Percentiles rank a stretch among this genome's conserved stretches.
Evolutionary conservation across 1,139 yeast species (phyloP).

Genomic region (Debaryomyces coudertii): DNA sequence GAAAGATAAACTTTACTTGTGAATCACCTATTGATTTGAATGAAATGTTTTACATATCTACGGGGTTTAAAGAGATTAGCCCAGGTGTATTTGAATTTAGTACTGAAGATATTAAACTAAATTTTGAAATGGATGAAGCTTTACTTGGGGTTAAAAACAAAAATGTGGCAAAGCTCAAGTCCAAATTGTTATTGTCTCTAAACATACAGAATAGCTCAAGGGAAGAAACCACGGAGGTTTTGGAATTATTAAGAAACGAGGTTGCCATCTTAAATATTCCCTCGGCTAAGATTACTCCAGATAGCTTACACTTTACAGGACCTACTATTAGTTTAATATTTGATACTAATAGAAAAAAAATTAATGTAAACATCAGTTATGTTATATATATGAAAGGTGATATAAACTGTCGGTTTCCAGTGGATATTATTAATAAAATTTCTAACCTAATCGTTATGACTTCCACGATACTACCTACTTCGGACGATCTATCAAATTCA

Average conservation of each 20-base stretch:
- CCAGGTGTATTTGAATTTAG: slow-evolving; percentile 5
- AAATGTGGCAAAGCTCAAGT: slow-evolving; percentile 17
- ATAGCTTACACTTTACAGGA: slow-evolving; percentile 14
- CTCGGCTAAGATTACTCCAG: slow-evolving; percentile 15
- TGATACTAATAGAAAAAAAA: slow-evolving; percentile 11
- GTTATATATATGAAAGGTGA: slow-evolving; percentile 17
- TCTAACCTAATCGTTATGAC: slow-evolving; percentile 13
- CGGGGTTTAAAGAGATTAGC: neutral
- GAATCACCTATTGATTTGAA: slow-evolving; percentile 11
- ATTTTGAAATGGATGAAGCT: slow-evolving; percentile 12
- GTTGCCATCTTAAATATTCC: slow-evolving; percentile 17
- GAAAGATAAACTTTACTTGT: slow-evolving; percentile 5
- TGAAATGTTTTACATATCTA: neutral
- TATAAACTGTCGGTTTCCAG: slow-evolving; percentile 18
- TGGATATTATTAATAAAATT: slow-evolving; percentile 16
- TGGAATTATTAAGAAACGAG: slow-evolving; percentile 16
- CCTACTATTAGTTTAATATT: slow-evolving; percentile 16
- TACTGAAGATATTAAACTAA: slow-evolving; percentile 13
- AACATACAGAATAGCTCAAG: slow-evolving; percentile 12
- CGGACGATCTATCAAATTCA: neutral
- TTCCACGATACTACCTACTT: slow-evolving; percentile 13
- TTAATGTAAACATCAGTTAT: slow-evolving; percentile 14
- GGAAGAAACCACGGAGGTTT: neutral
- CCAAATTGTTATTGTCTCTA: slow-evolving; percentile 17
- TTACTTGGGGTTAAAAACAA: slow-evolving; percentile 18